phyloP scores from a whole-genome alignment of 495 filamentous ascomycete genomes.

The Penicillium turbatum region DNA sequence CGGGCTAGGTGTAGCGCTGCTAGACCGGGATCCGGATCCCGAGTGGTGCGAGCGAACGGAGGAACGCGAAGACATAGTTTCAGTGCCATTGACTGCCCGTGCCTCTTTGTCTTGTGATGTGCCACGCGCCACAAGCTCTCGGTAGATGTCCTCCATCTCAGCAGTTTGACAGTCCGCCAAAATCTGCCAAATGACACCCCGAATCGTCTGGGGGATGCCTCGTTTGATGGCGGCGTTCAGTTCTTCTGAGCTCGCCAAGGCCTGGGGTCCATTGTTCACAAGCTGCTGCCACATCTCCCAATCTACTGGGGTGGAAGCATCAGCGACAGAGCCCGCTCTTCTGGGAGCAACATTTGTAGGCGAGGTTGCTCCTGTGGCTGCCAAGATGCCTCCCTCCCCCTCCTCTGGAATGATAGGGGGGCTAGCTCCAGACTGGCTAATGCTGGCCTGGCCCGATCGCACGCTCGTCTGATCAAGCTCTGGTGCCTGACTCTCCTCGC shows the following conservation, averaged over 20 bases:
- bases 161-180: slow-evolving; percentile 89
- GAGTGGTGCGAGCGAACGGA: slow-evolving; percentile 81
- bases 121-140: slow-evolving; percentile 72
- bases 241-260: slow-evolving; percentile 81
- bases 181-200: slow-evolving; percentile 97
- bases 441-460: slow-evolving; percentile 39
- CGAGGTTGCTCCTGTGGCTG: slow-evolving; percentile 23
- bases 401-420: slow-evolving; percentile 54
- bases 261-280: slow-evolving; percentile 86
- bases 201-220: slow-evolving; percentile 89
- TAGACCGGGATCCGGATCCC: slow-evolving; percentile 54
- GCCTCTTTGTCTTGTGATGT: slow-evolving; percentile 73
- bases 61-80: slow-evolving; percentile 67
- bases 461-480: slow-evolving; percentile 37
- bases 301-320: slow-evolving; percentile 67
- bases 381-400: slow-evolving; percentile 38
- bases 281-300: slow-evolving; percentile 98
- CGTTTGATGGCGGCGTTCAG: slow-evolving; percentile 85
- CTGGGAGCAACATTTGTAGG: slow-evolving; percentile 59
- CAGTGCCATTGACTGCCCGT: slow-evolving; percentile 42
- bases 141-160: slow-evolving; percentile 83
- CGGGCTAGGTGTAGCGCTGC: slow-evolving; percentile 56
- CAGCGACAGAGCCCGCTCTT: slow-evolving; percentile 60
- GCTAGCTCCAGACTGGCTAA: slow-evolving; percentile 50
- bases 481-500: slow-evolving; percentile 65